Evolutionary conservation across 108 stramenopile genomes (phyloP).

Genomic region (Heterococcus sp.): DNA sequence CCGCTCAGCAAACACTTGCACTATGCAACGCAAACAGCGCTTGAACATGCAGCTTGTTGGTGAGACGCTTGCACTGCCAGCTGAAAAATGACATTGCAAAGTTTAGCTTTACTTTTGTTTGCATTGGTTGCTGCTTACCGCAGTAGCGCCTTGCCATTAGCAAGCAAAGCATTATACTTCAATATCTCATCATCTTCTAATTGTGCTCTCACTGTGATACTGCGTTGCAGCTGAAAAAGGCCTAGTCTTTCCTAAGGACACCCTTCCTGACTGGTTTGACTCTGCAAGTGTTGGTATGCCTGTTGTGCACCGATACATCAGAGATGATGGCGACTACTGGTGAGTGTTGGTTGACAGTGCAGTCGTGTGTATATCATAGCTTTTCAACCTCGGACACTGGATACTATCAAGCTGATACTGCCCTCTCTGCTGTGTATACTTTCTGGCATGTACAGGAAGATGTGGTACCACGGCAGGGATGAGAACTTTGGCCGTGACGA

Average conservation of each 20-base stretch:
- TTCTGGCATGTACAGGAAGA: neutral
- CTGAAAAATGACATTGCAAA: too few species aligned
- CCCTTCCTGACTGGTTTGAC: constrained; percentile 30
- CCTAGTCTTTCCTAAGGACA: constrained; percentile 21
- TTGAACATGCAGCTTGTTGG: too few species aligned
- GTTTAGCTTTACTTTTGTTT: too few species aligned
- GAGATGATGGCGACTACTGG: neutral
- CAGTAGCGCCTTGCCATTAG: too few species aligned
- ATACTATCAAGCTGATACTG: neutral
- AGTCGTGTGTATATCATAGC: neutral
- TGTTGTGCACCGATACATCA: constrained; percentile 10
- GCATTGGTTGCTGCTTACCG: too few species aligned
- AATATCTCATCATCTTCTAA: too few species aligned
- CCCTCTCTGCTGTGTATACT: neutral
- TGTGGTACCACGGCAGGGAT: constrained; percentile 45
- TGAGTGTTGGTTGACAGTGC: neutral
- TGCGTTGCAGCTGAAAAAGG: too few species aligned
- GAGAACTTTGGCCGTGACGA: constrained; percentile 7
- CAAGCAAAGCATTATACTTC: too few species aligned
- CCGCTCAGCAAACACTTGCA: too few species aligned
- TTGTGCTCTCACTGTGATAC: too few species aligned
- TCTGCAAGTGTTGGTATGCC: constrained; percentile 16
- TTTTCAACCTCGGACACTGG: neutral
- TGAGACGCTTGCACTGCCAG: too few species aligned
- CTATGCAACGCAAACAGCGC: too few species aligned